Evolutionary conservation across 768 basidiomycete species (phyloP), one percentile per base, ranked within the genome.

Genomic region (Piloderma croceum): DNA sequence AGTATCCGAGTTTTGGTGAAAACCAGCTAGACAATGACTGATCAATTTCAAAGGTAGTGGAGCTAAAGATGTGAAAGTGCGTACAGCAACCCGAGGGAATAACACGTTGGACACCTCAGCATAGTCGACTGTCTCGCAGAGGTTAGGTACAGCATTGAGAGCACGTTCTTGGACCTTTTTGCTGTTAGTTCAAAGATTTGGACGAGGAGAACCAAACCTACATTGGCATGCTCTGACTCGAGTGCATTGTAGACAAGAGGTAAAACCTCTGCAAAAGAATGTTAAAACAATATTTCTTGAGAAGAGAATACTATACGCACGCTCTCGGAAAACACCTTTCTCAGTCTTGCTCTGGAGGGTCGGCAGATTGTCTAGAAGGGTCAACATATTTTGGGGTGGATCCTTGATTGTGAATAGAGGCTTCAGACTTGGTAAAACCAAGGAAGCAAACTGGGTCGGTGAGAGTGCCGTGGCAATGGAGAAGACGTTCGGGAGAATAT

Each of bases 371-470:
- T 97, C 92, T 33, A 99, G 61, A 19, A 99, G 64, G 1, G 91
- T 92, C 37, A 98, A 61, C 89, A 97, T 94, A 48, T 93, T 96
- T 62, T 97, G 93, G 0, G 94, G 93, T 13, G 96, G 94, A 52
- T 99, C 96, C 58, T 87, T 91, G 54, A 97, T 68, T 0, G 68
- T 71, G 48, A 99, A 99, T 13, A 99, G 63, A 0, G 93, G 94
- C 54, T 86, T 91, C 24, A 98, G 70, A 51, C 81, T 85, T 1
- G 91, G 90, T 4, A 98, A 68, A 3, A 97, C 92, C 39, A 75
- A 67, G 13, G 70, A 67, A 1, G 83, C 82, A 54, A 99, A 99
- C 53, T 93, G 90, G 11, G 71, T 55, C 4, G 89, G 74, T 5
- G 85, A 78, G 36, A 98, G 66, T 18, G 80, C 71, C 44, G 73